Conservation (phyloP, 2,329 filamentous ascomycete genomes). For the Talaromyces sp. region DNA sequence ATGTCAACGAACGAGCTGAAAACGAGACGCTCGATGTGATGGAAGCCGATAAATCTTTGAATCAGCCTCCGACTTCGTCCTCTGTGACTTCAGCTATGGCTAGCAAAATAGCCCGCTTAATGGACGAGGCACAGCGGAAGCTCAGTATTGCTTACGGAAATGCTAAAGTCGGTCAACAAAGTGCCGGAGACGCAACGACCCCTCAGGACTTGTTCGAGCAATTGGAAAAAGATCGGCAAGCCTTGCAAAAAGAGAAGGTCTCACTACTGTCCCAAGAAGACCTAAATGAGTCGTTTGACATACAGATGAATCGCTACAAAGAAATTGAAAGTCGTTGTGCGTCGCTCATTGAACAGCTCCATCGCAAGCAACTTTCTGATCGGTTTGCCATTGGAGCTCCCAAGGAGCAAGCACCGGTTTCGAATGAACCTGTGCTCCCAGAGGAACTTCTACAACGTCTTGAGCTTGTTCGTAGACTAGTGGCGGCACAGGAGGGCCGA, state of each 20-base stretch:
- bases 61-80: slow-evolving; percentile 45
- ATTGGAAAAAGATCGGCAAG: slow-evolving; percentile 44
- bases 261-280: slow-evolving; percentile 36
- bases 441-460: slow-evolving; percentile 33
- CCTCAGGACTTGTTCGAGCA: slow-evolving; percentile 42
- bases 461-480: slow-evolving; percentile 32
- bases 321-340: slow-evolving; percentile 36
- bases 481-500: slow-evolving; percentile 33
- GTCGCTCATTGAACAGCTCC: slow-evolving; percentile 45
- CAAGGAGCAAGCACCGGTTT: slow-evolving; percentile 17
- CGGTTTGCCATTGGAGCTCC: slow-evolving; percentile 25
- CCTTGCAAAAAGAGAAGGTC: slow-evolving; percentile 41
- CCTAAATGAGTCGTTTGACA: slow-evolving; percentile 35
- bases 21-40: slow-evolving; percentile 25
- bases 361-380: slow-evolving; percentile 37
- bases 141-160: slow-evolving; percentile 59
- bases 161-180: slow-evolving; percentile 60
- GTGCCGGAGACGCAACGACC: slow-evolving; percentile 41
- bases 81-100: slow-evolving; percentile 68
- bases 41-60: slow-evolving; percentile 31
- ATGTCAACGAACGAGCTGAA: slow-evolving; percentile 38
- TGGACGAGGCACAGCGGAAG: slow-evolving; percentile 69
- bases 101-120: slow-evolving; percentile 64
- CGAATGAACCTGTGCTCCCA: slow-evolving; percentile 23
- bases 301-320: slow-evolving; percentile 40